Base-by-base conservation (phyloP, 2,329 filamentous ascomycete species). In the Knufia petricola region DNA sequence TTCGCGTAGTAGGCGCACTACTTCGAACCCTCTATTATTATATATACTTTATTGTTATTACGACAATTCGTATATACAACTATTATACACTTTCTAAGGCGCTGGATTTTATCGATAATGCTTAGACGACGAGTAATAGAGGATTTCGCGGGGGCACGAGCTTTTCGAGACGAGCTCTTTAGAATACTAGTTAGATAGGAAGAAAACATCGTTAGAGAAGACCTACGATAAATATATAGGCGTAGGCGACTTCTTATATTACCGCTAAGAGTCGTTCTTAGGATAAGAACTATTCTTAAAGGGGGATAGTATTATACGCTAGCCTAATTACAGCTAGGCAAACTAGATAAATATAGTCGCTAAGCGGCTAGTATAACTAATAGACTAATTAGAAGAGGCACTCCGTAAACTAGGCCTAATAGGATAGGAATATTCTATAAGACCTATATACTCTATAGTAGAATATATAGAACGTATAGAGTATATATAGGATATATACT, bases 271-370 rank as follows among this genome's bases (percentile, higher is more conserved):
- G 4, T 21, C 13, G 21, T 24, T 20, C 38, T 41, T 21, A 41
- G n/a, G 21, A 26, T n/a, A 41, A 41, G 38, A 20, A 21, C 21
- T 41, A 41, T 26, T 19, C 21, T 41, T 15, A 20, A 41, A 41
- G 38, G 38, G 38, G 38, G 38, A 26, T 41, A 41, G 21, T 41
- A 41, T 41, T 41, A 41, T 26, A n/a, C 13, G n/a, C 13, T 26
- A 26, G 13, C 38, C 20, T 41, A 41, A 20, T n/a, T 26, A 41
- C 20, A n/a, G 13, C 20, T 41, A 41, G n/a, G 13, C 15, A 37
- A 15, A 7, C 4, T 20, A 37, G 4, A 15, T 37, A 37, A 7
- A n/a, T 37, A 15, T 7, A n/a, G 13, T n/a, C 34, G 13, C 34
- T 37, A 37, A 20, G 34, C 34, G 13, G 13, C 19, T 15, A 15